Evolutionary conservation across 2,329 filamentous ascomycete genomes (phyloP).

Genomic region (Colletotrichum brevisporum): DNA sequence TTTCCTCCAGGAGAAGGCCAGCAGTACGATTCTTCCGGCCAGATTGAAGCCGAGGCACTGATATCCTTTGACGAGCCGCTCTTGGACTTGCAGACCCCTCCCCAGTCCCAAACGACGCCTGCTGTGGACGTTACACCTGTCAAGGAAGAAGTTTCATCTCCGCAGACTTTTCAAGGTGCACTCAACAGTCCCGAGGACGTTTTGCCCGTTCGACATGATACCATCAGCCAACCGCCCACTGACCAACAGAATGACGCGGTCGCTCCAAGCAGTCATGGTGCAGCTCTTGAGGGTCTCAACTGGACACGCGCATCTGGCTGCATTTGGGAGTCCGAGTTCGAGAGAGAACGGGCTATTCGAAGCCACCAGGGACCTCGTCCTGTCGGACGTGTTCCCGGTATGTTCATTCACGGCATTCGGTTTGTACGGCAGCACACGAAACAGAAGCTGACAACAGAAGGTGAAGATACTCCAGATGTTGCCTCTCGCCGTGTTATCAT

Average conservation of each 20-base stretch:
- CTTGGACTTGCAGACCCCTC: too few species aligned
- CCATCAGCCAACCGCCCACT: too few species aligned
- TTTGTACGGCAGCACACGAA: slow-evolving; percentile 14
- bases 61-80: not conserved
- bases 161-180: too few species aligned
- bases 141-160: too few species aligned
- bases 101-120: too few species aligned
- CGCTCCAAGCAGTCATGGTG: not conserved
- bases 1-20: not conserved
- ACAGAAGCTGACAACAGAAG: slow-evolving; percentile 16
- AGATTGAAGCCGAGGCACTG: not conserved
- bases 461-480: slow-evolving; percentile 17
- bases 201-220: not conserved
- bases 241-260: too few species aligned
- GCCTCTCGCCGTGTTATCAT: slow-evolving; percentile 36
- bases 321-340: slow-evolving; percentile 18
- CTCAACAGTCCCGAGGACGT: not conserved
- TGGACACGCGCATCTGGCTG: slow-evolving; percentile 8
- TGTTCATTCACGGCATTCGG: slow-evolving; percentile 35
- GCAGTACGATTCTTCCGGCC: not conserved
- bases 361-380: slow-evolving; percentile 23
- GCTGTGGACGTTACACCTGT: not conserved
- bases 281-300: not conserved
- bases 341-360: slow-evolving; percentile 20
- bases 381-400: slow-evolving; percentile 18